phyloP scores from a whole-genome alignment of 768 basidiomycete genomes.

The Collybia sordida region DNA sequence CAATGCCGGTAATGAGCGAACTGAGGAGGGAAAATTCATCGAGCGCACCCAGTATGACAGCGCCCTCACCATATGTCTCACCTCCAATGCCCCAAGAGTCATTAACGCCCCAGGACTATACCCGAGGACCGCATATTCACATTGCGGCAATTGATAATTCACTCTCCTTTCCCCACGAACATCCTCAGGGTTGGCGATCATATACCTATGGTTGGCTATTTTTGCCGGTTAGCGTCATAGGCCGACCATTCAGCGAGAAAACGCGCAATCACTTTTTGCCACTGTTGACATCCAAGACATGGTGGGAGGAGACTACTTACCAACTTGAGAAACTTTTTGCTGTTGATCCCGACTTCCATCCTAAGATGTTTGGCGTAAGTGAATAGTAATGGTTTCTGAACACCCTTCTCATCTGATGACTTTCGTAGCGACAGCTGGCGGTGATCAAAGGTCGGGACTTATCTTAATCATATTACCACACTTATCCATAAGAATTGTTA shows the following conservation, averaged over 20 bases:
- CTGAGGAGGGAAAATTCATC: conserved; percentile 42
- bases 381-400: not conserved
- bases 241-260: conserved; percentile 80
- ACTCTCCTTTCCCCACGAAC: conserved; percentile 88
- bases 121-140: conserved; percentile 76
- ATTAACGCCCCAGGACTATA: conserved; percentile 45
- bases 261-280: conserved; percentile 83
- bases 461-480: not conserved
- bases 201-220: conserved; percentile 91
- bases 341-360: conserved; percentile 84
- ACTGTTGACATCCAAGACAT: conserved; percentile 75
- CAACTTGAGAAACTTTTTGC: conserved; percentile 76
- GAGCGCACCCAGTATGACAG: conserved; percentile 34
- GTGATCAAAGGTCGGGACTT: conserved; percentile 69
- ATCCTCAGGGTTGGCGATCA: conserved; percentile 75
- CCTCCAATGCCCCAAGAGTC: conserved; percentile 34
- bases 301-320: conserved; percentile 90
- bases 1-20: conserved; percentile 77
- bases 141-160: conserved; percentile 95
- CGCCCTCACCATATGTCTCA: conserved; percentile 39
- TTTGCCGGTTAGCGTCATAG: conserved; percentile 82
- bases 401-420: conserved; percentile 2
- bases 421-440: conserved; percentile 73
- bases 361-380: conserved; percentile 82
- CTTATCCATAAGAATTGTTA: not conserved